Conservation (phyloP, 139 green algal species). For the Nannochloris sp. region DNA sequence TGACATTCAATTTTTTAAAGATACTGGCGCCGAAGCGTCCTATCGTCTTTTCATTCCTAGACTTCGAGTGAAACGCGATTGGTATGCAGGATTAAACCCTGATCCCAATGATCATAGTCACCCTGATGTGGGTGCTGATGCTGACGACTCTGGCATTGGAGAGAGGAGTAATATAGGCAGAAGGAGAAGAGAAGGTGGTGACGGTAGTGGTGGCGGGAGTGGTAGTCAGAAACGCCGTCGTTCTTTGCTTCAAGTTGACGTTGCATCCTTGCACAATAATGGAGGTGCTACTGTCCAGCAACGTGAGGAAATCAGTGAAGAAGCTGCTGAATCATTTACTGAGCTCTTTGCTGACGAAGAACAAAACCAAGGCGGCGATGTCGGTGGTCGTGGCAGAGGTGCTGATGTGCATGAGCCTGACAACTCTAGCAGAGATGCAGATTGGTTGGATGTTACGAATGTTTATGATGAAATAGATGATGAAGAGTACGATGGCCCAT, state of each 20-base stretch:
- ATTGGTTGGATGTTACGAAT: too few relatives aligned
- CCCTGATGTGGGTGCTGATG: conserved; percentile 58
- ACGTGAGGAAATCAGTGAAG: not conserved
- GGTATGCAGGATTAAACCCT: conserved; percentile 75
- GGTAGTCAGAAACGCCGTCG: not conserved
- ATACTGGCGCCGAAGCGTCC: conserved; percentile 56
- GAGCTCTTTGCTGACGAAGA: conserved; percentile 29
- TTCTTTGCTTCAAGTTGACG: not conserved
- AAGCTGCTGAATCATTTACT: conserved; percentile 21
- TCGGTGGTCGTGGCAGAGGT: not conserved
- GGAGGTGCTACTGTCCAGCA: not conserved
- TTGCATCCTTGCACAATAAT: not conserved
- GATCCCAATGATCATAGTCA: conserved; percentile 85
- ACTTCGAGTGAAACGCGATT: conserved; percentile 69
- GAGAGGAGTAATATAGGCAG: not conserved
- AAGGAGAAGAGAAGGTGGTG: not conserved
- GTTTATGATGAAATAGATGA: not conserved
- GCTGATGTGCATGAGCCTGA: not conserved
- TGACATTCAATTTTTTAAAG: conserved; percentile 84
- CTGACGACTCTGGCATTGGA: conserved; percentile 7
- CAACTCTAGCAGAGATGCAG: too few relatives aligned
- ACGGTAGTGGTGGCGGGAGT: not conserved
- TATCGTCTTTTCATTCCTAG: conserved; percentile 51
- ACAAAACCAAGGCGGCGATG: not conserved
- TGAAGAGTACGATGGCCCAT: not conserved